Evolutionary conservation across 169 alveolate species (phyloP), one percentile per base, ranked within the genome.

Genomic region (Cryptosporidium sp.): DNA sequence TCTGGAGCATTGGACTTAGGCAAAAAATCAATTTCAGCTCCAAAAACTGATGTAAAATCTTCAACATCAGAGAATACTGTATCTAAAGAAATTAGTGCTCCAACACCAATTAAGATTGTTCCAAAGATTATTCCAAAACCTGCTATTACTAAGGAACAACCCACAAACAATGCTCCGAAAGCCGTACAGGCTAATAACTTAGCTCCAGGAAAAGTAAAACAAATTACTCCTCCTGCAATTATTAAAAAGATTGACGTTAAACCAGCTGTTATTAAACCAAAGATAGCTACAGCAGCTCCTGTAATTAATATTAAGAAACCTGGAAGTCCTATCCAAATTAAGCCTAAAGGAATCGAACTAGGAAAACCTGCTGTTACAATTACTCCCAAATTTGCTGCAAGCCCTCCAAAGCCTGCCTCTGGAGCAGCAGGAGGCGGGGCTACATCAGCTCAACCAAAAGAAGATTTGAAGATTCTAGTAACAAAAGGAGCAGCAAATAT

Each of bases 201-300:
- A n/a, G 12, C 23, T 65, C 72, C 72, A 7, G 53, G 42, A 31
- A 65, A 65, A 39, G 52, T 52, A 65, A 52, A 23, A 37, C 72
- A 31, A 65, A 29, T 65, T 8, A 72, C 86, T 23, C 62, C 72
- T 16, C 48, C 51, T 12, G 44, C 73, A 18, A 26, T 67, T 29
- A 51, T 80, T 48, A 80, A 80, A 12, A 80, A 80, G 39, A 80
- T 80, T 12, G 89, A 80, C 35, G 62, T 44, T 3, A 80, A 80
- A 44, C 65, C 80, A 10, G 61, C 71, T 8, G 53, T 23, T 16
- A 31, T 73, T 18, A 73, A 73, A 60, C 70, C 86, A 3, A 73
- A 73, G 48, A 33, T 69, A 21, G 58, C 12, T 3, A 23, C 68
- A 3, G 58, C 86, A 12, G 35, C 70, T 10, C 70, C 86, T 9